These are phyloP conservation scores for Aspergillus pseudoglaucus DNA, from an alignment of 2,329 filamentous ascomycete species.

Conservation along the genomic window DNA sequence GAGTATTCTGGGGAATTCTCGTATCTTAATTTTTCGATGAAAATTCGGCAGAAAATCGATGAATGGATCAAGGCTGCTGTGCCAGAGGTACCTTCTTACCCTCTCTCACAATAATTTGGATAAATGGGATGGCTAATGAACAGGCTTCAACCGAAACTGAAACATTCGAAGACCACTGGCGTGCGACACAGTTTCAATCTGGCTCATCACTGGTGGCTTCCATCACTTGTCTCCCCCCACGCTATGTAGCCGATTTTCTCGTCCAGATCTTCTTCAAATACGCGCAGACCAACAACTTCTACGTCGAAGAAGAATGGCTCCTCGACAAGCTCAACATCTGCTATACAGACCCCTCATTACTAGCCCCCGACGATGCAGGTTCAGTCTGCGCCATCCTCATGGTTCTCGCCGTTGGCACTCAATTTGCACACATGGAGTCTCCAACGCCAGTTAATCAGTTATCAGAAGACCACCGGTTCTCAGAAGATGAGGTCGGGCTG, in stretches of 20 bases:
- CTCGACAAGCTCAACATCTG: conserved; percentile 32
- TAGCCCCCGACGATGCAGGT: conserved; percentile 33
- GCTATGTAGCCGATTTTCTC: conserved; percentile 39
- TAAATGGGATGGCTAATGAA: too few relatives aligned
- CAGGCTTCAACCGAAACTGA: conserved; percentile 32
- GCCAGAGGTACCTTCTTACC: conserved; percentile 29
- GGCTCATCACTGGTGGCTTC: conserved; percentile 32
- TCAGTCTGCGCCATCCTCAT: conserved; percentile 38
- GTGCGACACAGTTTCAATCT: conserved; percentile 36
- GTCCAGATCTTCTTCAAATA: conserved; percentile 40
- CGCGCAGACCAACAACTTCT: conserved; percentile 40
- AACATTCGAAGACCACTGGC: conserved; percentile 37
- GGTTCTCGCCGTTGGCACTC: conserved; percentile 39
- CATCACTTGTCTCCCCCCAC: conserved; percentile 36
- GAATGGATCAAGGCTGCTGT: conserved; percentile 36
- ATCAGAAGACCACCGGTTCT: conserved; percentile 32
- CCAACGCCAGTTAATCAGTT: conserved; percentile 29
- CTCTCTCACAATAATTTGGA: too few relatives aligned
- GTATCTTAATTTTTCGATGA: conserved; percentile 40
- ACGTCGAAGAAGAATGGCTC: conserved; percentile 38
- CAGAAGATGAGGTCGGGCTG: conserved; percentile 50
- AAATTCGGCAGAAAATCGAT: conserved; percentile 38
- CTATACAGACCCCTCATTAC: conserved; percentile 29
- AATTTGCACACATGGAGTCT: conserved; percentile 40
- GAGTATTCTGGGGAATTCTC: conserved; percentile 43